Base-by-base conservation (phyloP, 148 eudicot species). In the Rhododendron ferrugineum region DNA sequence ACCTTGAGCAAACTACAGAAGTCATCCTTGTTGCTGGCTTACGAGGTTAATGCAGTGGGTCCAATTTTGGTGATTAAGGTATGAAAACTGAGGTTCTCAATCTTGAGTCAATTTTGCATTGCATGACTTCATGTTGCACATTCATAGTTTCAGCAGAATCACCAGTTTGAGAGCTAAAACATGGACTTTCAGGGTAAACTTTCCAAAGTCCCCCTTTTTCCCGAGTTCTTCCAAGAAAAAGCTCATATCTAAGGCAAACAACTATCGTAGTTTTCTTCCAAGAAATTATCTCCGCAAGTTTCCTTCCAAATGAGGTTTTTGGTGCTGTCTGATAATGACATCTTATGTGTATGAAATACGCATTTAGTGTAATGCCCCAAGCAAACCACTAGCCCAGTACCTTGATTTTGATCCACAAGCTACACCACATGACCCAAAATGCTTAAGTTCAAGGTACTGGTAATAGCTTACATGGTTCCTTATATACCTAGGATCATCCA, bases 11-110 rank as follows among this genome's bases (percentile, higher is more conserved):
- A 97, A 86, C 89, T 97, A 80, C 89, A 94, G 79, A 92, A 93
- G 86, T 87, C 95, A 42, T 88, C 99, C 16, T 90, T 95, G 90
- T 82, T 97, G 90, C 90, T 92, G 79, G 87, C 97, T 56, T 97
- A 95, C 83, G 99, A 97, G 87, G 91, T 97, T 82, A 97, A 97
- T 92, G 95, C 99, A 52, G 95, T 95, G 62, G 99, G 98, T 78
- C 99, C 98, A 83, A 83, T 94, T 54, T 88, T 97, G 76, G 98
- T 95, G 22, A 88, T 90, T 85, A 97, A 97, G 99, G 98, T 93
- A 87, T 54, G 84, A 40, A 85, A 47, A 20, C 36, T 68, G 79
- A 34, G 40, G 46, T 40, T 86, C 30, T 37, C 23, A 40, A 7
- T 34, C 26, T 28, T 36, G 18, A 52, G 34, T 11, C 7, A 47